Evolutionary conservation across 2,329 filamentous ascomycete genomes (phyloP).

Genomic region (Colletotrichum cuscutae): DNA sequence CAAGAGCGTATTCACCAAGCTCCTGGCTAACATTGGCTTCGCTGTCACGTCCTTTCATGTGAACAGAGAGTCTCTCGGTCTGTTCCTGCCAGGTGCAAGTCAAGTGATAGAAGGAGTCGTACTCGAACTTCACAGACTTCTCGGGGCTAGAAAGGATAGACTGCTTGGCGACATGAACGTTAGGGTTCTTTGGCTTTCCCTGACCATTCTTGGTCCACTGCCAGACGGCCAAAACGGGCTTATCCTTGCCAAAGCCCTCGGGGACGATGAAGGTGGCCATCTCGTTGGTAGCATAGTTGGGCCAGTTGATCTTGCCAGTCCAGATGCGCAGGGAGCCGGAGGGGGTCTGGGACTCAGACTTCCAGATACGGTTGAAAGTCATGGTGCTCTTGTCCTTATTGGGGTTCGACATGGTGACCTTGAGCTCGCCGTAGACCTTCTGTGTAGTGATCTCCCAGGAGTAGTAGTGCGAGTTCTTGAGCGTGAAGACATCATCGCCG

Average conservation of each 20-base stretch:
- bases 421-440: background rate
- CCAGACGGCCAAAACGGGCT: background rate
- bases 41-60: background rate
- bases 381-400: background rate
- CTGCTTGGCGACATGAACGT: background rate
- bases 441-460: constrained; percentile 4
- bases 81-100: background rate
- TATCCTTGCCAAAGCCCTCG: constrained; percentile 1
- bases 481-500: constrained; percentile 9
- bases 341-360: background rate
- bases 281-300: background rate
- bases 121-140: background rate
- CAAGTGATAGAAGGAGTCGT: background rate
- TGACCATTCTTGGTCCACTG: background rate
- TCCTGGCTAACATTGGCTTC: no score
- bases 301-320: constrained; percentile 12
- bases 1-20: no score
- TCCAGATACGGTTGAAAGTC: background rate
- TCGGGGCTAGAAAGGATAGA: background rate
- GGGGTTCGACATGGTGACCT: constrained; percentile 1
- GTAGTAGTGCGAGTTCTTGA: background rate
- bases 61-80: background rate
- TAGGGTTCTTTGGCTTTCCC: background rate
- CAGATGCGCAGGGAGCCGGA: background rate
- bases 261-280: constrained; percentile 1